phyloP scores from a whole-genome alignment of 75 land plant genomes.

The Pinus taeda region DNA sequence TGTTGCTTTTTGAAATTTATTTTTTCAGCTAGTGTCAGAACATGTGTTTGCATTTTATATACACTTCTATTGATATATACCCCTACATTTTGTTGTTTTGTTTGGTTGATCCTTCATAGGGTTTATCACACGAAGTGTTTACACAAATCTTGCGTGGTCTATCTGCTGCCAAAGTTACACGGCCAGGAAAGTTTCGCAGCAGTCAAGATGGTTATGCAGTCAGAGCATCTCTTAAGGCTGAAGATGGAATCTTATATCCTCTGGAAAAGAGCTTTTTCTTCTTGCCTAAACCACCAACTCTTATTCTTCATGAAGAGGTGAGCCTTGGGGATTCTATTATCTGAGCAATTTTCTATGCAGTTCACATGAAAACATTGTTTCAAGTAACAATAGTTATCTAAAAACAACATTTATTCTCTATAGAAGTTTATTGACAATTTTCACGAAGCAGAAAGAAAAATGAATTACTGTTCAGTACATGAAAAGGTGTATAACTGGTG shows the following conservation, averaged over 20 bases:
- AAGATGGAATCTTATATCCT: conserved; percentile 48
- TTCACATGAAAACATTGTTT: too few relatives aligned
- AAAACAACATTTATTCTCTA: too few relatives aligned
- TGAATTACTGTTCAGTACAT: too few relatives aligned
- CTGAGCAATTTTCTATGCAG: neutral
- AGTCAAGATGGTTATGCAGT: conserved; percentile 50
- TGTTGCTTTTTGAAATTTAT: too few relatives aligned
- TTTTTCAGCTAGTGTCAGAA: too few relatives aligned
- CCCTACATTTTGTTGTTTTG: neutral
- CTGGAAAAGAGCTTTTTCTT: conserved; percentile 54
- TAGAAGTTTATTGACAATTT: too few relatives aligned
- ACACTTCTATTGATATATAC: too few relatives aligned
- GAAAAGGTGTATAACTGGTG: neutral
- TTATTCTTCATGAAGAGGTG: conserved; percentile 51
- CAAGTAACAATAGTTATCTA: too few relatives aligned
- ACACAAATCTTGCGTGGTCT: conserved; percentile 37
- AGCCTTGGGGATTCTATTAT: neutral
- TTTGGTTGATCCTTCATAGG: conserved; percentile 14
- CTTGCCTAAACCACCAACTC: conserved; percentile 53
- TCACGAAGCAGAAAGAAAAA: too few relatives aligned
- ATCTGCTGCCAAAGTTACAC: conserved; percentile 47
- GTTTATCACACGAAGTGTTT: conserved; percentile 39
- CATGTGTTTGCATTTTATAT: too few relatives aligned
- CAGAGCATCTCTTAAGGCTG: conserved; percentile 44
- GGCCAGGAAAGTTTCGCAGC: conserved; percentile 52